These are phyloP conservation scores for Lichina pygmaea DNA, from an alignment of 495 filamentous ascomycete species.

Conservation along the genomic window DNA sequence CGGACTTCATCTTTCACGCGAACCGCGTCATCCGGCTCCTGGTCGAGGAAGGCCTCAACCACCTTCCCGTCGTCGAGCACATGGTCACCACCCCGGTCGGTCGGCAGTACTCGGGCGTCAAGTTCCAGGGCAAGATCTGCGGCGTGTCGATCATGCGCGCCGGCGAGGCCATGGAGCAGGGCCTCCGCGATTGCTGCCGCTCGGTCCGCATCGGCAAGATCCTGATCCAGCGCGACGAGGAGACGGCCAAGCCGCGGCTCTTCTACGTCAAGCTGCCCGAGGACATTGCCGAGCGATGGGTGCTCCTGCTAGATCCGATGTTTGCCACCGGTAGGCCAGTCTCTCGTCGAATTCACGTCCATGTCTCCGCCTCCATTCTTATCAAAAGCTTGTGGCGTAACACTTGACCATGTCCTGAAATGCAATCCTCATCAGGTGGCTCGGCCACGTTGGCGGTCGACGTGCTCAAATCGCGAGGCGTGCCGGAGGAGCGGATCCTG, in stretches of 20 bases:
- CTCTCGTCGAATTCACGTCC: too few relatives aligned
- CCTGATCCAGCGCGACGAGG: constrained; percentile 88
- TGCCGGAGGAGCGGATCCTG: constrained; percentile 81
- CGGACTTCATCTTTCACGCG: constrained; percentile 97
- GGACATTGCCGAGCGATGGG: constrained; percentile 80
- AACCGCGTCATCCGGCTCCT: constrained; percentile 96
- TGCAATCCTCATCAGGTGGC: constrained; percentile 28
- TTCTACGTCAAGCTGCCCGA: constrained; percentile 94
- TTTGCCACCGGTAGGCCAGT: constrained; percentile 61
- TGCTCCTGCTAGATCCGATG: constrained; percentile 92
- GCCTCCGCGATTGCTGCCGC: constrained; percentile 81
- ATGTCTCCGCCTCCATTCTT: too few relatives aligned
- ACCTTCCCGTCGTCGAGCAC: constrained; percentile 73
- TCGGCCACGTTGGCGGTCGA: constrained; percentile 94
- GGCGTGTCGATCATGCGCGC: constrained; percentile 97
- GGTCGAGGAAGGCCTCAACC: constrained; percentile 92
- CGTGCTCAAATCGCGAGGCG: constrained; percentile 62
- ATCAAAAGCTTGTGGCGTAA: too few relatives aligned
- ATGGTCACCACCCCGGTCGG: constrained; percentile 78
- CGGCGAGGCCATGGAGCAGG: constrained; percentile 96
- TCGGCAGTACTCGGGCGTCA: constrained; percentile 64
- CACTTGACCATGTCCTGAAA: neutral
- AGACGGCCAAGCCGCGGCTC: constrained; percentile 68
- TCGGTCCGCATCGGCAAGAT: constrained; percentile 96
- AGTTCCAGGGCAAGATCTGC: constrained; percentile 94